Percentiles rank a stretch among this genome's conserved stretches.
These are phyloP conservation scores for Articulospora tetracladia DNA, from an alignment of 495 filamentous ascomycete genomes.

Conservation along the genomic window DNA sequence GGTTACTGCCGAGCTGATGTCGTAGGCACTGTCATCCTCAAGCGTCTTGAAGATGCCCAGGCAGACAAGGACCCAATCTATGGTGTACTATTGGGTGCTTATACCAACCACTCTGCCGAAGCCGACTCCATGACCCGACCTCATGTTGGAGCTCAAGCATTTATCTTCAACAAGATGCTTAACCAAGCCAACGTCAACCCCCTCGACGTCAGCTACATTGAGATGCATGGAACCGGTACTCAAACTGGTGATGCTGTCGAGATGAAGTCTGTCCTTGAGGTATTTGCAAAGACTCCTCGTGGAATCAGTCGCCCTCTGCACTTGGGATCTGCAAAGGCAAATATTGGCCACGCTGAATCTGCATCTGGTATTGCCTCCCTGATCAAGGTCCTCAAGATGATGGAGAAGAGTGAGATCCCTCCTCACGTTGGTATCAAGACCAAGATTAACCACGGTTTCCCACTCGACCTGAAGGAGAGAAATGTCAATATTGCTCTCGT, in stretches of 20 bases:
- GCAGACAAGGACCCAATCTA: slow-evolving; percentile 72
- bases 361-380: slow-evolving; percentile 81
- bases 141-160: slow-evolving; percentile 67
- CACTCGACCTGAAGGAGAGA: slow-evolving; percentile 66
- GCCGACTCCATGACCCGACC: slow-evolving; percentile 81
- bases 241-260: slow-evolving; percentile 79
- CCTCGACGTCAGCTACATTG: slow-evolving; percentile 73
- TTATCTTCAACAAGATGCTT: slow-evolving; percentile 65
- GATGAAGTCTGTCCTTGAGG: slow-evolving; percentile 71
- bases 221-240: slow-evolving; percentile 89
- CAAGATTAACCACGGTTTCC: slow-evolving; percentile 77
- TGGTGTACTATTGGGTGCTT: slow-evolving; percentile 60
- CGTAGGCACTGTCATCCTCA: slow-evolving; percentile 67
- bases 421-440: slow-evolving; percentile 87
- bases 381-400: slow-evolving; percentile 84
- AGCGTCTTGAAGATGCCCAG: slow-evolving; percentile 69
- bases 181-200: slow-evolving; percentile 68
- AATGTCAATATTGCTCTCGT: slow-evolving; percentile 66
- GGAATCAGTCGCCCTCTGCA: slow-evolving; percentile 66
- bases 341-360: slow-evolving; percentile 87
- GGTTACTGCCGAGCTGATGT: slow-evolving; percentile 73
- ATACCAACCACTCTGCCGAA: slow-evolving; percentile 74
- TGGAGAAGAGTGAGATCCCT: slow-evolving; percentile 78
- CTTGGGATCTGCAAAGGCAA: slow-evolving; percentile 83
- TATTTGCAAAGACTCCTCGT: slow-evolving; percentile 72